Conservation (phyloP, 2,329 filamentous ascomycete species). For the Colletotrichum lupini region DNA sequence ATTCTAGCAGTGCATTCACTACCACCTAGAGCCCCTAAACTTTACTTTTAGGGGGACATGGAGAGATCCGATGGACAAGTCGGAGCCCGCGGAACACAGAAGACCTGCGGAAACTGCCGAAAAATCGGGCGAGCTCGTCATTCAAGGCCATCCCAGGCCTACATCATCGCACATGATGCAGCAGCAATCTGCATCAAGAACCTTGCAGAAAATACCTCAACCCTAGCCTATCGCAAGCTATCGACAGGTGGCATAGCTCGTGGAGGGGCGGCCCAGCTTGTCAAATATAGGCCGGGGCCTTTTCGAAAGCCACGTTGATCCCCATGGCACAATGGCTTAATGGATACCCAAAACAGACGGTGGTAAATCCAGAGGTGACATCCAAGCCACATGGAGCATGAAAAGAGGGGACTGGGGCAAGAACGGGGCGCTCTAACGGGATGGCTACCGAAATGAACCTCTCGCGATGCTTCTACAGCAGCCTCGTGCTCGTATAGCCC, state of each 20-base stretch:
- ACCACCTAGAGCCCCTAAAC: neutral
- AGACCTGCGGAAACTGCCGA: conserved; percentile 4
- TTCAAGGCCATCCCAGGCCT: neutral
- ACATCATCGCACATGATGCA: conserved; percentile 25
- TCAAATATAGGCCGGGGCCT: neutral
- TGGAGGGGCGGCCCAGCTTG: neutral
- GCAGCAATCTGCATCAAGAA: neutral
- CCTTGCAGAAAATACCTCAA: conserved; percentile 26
- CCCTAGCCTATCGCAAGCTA: conserved; percentile 25
- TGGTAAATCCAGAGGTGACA: neutral
- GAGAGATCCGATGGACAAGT: neutral
- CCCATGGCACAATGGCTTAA: neutral
- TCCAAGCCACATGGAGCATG: neutral
- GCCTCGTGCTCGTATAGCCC: neutral
- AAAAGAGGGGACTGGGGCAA: neutral
- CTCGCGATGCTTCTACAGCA: neutral
- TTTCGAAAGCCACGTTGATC: neutral
- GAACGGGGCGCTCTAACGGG: conserved; percentile 6
- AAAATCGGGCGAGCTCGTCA: neutral
- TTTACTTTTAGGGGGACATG: neutral
- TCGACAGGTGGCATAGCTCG: conserved; percentile 11
- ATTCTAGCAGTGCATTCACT: neutral
- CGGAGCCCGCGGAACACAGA: neutral
- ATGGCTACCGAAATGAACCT: neutral
- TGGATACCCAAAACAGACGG: conserved; percentile 1